Base-by-base conservation (phyloP, 805 yeast species). In the Yamadazyma paraphyllophila region DNA sequence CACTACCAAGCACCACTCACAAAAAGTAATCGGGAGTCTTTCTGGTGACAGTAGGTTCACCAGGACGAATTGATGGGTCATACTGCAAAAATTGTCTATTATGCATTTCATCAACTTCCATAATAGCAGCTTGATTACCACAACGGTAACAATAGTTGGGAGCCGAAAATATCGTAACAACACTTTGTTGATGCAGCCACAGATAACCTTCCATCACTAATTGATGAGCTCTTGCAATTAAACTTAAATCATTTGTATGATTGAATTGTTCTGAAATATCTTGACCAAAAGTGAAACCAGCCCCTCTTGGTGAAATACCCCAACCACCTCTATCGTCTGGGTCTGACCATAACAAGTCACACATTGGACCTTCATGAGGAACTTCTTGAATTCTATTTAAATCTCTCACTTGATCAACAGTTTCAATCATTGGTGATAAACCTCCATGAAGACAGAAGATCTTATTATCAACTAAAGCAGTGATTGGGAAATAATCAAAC, bases 241-340 rank as follows among this genome's bases (percentile, higher is more conserved):
- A 72, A 43, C 86, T 77, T 53, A 91, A 73, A 53, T 85, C 90
- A 64, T 91, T 91, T 14, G 90, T 84, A 68, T 90, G 96, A 63
- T 91, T 91, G 69, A 91, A 91, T 62, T 89, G 96, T 63, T 88
- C 96, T 55, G 91, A 81, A 58, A 90, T 88, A 73, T 91, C 96
- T 71, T 85, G 95, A 58, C 97, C 97, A 80, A 91, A 91, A 60
- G 96, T 88, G 83, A 87, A 91, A 66, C 97, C 97, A 51, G 97
- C 97, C 75, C 97, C 97, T 80, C 97, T 82, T 67, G 97, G 96
- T 61, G 94, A 85, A 55, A 91, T 88, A 52, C 96, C 96, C 97
- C 97, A 91, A 58, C 96, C 97, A 57, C 96, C 96, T 63, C 97
- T 78, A 67, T 91, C 97, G 66, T 91, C 97, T 25, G 97, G 97